Evolutionary conservation across 176 grass and related monocot species (phyloP), one percentile per base, ranked within the genome.

Genomic region (Aegilops bicornis): DNA sequence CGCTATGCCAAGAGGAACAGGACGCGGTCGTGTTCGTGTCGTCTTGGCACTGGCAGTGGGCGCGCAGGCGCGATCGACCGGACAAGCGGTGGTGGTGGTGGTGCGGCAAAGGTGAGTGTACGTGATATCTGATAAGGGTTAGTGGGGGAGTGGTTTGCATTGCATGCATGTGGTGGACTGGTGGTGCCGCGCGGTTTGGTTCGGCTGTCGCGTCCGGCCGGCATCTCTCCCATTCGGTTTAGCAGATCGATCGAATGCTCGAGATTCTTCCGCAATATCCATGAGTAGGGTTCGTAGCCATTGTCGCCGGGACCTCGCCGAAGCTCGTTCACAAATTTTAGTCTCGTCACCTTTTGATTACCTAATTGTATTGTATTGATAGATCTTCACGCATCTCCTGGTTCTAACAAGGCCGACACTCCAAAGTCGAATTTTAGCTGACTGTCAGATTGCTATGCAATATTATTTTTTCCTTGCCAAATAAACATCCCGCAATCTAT

Each of bases 11-110:
- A 80, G 82, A 40, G 67, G 76, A 76, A 67, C 22, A 23, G 1
- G 76, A 79, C 65, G 52, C 11, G 35, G 59, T 40, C 64, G 50
- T 4, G 47, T 47, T 43, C 36, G 35, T 30, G 64, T 86, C 78
- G 32, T 63, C 63, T 76, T 19, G 8, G 25, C 54, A 59, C 54
- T 45, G 72, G 58, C 15, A 1, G 20, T 58, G 82, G 29, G 54
- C 62, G 59, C 8, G 31, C 11, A 24, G 56, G 45, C n/a, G 68
- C 48, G 14, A 64, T 47, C 24, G 7, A 17, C 60, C 59, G 52
- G 6, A 73, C 72, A 78, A 62, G 73, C 23, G 14, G 25, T 17
- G 69, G 69, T 37, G 45, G 50, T 59, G 82, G 66, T 84, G 75
- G 20, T 15, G 19, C 47, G 76, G 8, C 19, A 22, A 27, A 74